Percentiles rank a stretch among this genome's conserved stretches.
Evolutionary conservation across 805 yeast genomes (phyloP).

Genomic region (Metschnikowia similis): DNA sequence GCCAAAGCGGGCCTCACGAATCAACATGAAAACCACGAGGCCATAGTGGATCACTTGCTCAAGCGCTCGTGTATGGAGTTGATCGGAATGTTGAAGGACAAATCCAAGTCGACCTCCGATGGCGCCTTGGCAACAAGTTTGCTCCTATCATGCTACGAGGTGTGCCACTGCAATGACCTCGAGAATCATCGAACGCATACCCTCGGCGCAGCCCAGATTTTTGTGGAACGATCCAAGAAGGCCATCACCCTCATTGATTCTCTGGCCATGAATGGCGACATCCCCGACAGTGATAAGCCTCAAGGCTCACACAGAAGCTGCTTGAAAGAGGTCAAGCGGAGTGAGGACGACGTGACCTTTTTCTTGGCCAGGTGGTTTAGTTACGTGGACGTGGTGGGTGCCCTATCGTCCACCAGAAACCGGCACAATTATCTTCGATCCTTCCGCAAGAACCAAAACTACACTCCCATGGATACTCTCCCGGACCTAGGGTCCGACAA

Average conservation of each 20-base stretch:
- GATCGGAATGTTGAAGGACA: slow-evolving; percentile 46
- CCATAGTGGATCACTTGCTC: slow-evolving; percentile 48
- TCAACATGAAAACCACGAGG: slow-evolving; percentile 27
- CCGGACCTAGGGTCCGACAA: slow-evolving; percentile 11
- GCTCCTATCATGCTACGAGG: slow-evolving; percentile 54
- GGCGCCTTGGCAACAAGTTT: slow-evolving; percentile 60
- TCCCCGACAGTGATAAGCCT: background rate
- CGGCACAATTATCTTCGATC: slow-evolving; percentile 29
- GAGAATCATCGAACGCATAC: slow-evolving; percentile 62
- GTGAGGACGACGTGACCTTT: slow-evolving; percentile 41
- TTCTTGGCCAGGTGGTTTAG: slow-evolving; percentile 68
- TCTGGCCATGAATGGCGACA: background rate
- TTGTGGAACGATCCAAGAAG: slow-evolving; percentile 41
- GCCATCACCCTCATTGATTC: background rate
- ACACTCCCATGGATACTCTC: slow-evolving; percentile 21
- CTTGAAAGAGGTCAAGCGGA: slow-evolving; percentile 9
- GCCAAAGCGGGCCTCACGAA: slow-evolving; percentile 25
- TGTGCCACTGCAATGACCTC: slow-evolving; percentile 39
- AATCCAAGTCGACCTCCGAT: slow-evolving; percentile 55
- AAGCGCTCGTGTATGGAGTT: slow-evolving; percentile 57
- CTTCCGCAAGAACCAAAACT: slow-evolving; percentile 15
- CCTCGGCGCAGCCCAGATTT: slow-evolving; percentile 63
- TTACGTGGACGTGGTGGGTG: slow-evolving; percentile 61
- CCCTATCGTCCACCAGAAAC: slow-evolving; percentile 50
- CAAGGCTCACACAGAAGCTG: background rate